Evolutionary conservation across 1,284 basidiomycete species (phyloP), one percentile per base, ranked within the genome.

Genomic region (Cerioporus squamosus): DNA sequence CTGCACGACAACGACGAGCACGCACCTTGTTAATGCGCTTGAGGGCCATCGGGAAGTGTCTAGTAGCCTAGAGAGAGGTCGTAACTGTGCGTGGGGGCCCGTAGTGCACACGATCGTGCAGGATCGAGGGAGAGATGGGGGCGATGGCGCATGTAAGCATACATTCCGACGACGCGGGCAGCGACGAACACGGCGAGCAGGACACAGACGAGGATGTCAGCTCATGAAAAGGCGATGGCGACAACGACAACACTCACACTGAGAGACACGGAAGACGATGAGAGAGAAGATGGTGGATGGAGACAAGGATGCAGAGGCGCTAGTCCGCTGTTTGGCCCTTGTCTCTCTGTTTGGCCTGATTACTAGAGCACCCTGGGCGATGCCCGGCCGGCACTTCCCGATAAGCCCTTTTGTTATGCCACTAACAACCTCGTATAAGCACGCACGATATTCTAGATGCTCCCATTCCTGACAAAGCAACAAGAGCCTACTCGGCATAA

Each of bases 1-100:
- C 31, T 18, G 44, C 48, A 42, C 50, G 33, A 46, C 61, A 58
- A 38, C 59, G 31, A 55, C 31, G 53, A 48, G 51, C 5, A 70
- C 86, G 57, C 64, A 95, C 95, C 91, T 97, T 97, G 91, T 95
- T 97, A 83, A 98, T 98, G 85, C 95, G 95, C 85, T 96, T 97
- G 70, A 97, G 85, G 73, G 95, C 95, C 95, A 97, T 97, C 67
- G 67, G 64, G 59, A 68, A 44, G 60, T 66, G 65, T 56, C 59
- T 67, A 64, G 67, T 68, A 67, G 66, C 70, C 66, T 69, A 70
- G 57, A 57, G 56, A 55, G 61, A 61, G 59, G 66, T 65, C 60
- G 66, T 63, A 46, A 65, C 66, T 67, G 50, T 3, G 40, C 23
- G 48, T 42, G 38, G 10, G 17, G 38, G 24, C 36, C 12, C 24